Percentiles rank a stretch among this genome's conserved stretches.
Conservation (phyloP, 2,329 filamentous ascomycete species). For the Cladophialophora carrionii region DNA sequence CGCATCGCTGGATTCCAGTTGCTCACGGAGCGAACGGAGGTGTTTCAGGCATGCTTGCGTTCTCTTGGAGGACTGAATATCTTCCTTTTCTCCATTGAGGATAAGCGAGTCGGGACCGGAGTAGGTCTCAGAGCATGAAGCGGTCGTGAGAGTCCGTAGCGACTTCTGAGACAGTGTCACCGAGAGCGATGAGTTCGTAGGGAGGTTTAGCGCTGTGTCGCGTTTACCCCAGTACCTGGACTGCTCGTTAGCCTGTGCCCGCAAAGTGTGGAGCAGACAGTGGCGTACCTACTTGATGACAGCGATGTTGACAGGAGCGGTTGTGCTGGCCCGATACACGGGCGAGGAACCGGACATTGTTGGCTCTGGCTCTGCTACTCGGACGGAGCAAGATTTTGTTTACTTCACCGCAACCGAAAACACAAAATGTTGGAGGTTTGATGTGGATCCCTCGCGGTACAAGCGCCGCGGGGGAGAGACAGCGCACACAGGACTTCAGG, state of each 20-base stretch:
- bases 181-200: slow-evolving; percentile 95
- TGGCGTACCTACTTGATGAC: slow-evolving; percentile 41
- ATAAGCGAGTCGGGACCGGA: slow-evolving; percentile 68
- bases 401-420: slow-evolving; percentile 8
- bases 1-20: slow-evolving; percentile 71
- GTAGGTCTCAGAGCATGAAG: slow-evolving; percentile 80
- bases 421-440: slow-evolving; percentile 2
- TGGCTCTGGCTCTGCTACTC: slow-evolving; percentile 8
- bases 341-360: slow-evolving; percentile 31
- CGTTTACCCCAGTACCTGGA: slow-evolving; percentile 92
- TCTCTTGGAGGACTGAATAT: slow-evolving; percentile 77
- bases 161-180: slow-evolving; percentile 94
- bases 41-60: slow-evolving; percentile 94
- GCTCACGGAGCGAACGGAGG: slow-evolving; percentile 74
- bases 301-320: slow-evolving; percentile 61
- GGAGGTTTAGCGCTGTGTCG: slow-evolving; percentile 88
- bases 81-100: slow-evolving; percentile 80
- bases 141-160: slow-evolving; percentile 92
- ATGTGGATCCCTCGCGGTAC: background rate
- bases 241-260: background rate
- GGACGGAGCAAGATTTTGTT: background rate
- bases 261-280: slow-evolving; percentile 17
- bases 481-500: background rate
- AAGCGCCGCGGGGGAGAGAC: background rate
- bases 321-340: slow-evolving; percentile 91